Evolutionary conservation across 2,329 filamentous ascomycete genomes (phyloP).

Genomic region (Microcyclospora pomicola): DNA sequence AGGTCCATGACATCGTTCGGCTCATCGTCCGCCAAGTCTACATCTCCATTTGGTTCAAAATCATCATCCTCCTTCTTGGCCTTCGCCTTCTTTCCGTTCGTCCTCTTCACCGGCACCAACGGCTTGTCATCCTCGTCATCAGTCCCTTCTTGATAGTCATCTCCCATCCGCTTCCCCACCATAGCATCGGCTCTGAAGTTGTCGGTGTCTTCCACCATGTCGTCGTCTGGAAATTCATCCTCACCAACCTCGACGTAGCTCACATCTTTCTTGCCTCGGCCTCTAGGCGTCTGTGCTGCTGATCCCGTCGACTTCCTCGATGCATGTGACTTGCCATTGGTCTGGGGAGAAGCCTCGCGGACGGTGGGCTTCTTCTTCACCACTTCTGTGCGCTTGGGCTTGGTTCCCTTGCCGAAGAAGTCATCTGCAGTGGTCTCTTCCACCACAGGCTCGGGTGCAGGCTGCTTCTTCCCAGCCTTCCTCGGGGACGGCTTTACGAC

Average conservation of each 20-base stretch:
- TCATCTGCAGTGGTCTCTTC: conserved; percentile 48
- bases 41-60: conserved; percentile 28
- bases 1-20: conserved; percentile 32
- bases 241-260: conserved; percentile 25
- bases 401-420: conserved; percentile 45
- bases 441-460: conserved; percentile 12
- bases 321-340: conserved; percentile 20
- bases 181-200: conserved; percentile 66
- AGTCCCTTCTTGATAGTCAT: conserved; percentile 57
- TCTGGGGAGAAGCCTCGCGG: conserved; percentile 3
- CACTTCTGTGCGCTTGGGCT: conserved; percentile 36
- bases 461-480: conserved; percentile 38
- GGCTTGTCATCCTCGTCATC: conserved; percentile 53
- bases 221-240: conserved; percentile 25
- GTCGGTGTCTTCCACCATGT: conserved; percentile 49
- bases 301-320: conserved; percentile 18
- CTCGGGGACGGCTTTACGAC: conserved; percentile 35
- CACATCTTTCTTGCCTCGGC: conserved; percentile 29
- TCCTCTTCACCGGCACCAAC: conserved; percentile 36
- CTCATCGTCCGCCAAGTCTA: conserved; percentile 38
- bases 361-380: conserved; percentile 11
- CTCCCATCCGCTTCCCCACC: conserved; percentile 40
- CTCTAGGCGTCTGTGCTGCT: conserved; percentile 23
- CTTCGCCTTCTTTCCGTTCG: conserved; percentile 21
- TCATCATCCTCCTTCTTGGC: conserved; percentile 20